A percentile compares a stretch with the other conserved stretches of the same genome.
Conservation (phyloP, 2,329 filamentous ascomycete genomes). For the Talaromyces sp. region DNA sequence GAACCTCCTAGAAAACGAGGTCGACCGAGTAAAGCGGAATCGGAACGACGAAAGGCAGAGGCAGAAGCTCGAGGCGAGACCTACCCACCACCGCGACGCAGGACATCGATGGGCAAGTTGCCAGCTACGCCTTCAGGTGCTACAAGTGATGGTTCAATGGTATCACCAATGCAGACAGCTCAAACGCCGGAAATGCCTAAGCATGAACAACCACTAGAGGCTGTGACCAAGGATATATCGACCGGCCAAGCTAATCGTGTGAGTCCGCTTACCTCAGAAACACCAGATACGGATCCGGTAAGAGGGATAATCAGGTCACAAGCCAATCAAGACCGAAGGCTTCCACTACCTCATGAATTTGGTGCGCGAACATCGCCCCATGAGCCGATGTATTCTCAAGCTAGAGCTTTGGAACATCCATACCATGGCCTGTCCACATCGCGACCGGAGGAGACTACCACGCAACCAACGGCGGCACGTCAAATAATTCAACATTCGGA, state of each 20-base stretch:
- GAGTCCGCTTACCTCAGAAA: not conserved
- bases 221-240: not conserved
- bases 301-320: slow-evolving; percentile 21
- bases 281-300: slow-evolving; percentile 19
- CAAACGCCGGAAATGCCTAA: slow-evolving; percentile 23
- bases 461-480: slow-evolving; percentile 13
- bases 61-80: slow-evolving; percentile 41
- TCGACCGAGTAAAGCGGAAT: slow-evolving; percentile 45
- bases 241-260: not conserved
- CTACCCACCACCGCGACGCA: slow-evolving; percentile 37
- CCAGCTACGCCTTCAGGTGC: slow-evolving; percentile 33
- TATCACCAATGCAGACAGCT: slow-evolving; percentile 24
- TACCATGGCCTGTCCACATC: slow-evolving; percentile 8
- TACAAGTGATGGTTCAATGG: slow-evolving; percentile 25
- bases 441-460: slow-evolving; percentile 9
- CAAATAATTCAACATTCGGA: slow-evolving; percentile 12
- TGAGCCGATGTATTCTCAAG: slow-evolving; percentile 10
- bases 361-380: slow-evolving; percentile 8
- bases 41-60: slow-evolving; percentile 38
- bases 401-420: slow-evolving; percentile 4
- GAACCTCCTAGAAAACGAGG: slow-evolving; percentile 44
- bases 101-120: slow-evolving; percentile 30
- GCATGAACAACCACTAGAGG: slow-evolving; percentile 21
- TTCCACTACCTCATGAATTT: slow-evolving; percentile 19
- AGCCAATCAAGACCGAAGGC: slow-evolving; percentile 17